Evolutionary conservation across 2,329 filamentous ascomycete species (phyloP), one percentile per base, ranked within the genome.

Genomic region (Sarocladium oryzae): DNA sequence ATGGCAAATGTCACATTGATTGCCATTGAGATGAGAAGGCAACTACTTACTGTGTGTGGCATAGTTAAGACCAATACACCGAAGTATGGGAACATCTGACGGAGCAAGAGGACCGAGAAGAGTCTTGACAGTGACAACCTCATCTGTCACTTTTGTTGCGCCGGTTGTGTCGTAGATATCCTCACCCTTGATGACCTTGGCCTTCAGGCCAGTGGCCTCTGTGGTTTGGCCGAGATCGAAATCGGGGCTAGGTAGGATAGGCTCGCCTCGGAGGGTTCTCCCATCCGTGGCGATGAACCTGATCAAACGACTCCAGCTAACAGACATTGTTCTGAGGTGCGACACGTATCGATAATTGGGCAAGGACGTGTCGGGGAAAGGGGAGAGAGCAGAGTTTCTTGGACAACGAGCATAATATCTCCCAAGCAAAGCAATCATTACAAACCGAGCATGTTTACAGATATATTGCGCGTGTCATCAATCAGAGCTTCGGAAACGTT

Each of bases 51-150:
- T 78, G 56, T 84, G 80, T 50, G 76, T 81, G 35, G 72, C 71
- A 56, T 82, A 83, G 57, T 84, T 83, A 24, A 84, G 59, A 0
- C 80, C 81, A 11, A 82, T 73, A 56, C 80, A 84, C 18, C 78
- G 65, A 3, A 84, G 58, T 38, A 81, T 78, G 0, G 78, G 75
- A 0, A 82, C 75, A 49, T 82, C 76, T 2, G 64, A 61, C 9
- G 61, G 63, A 0, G 71, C 67, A 28, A 84, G 60, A 0, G 79
- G 79, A 0, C 77, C 75, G 0, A 84, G 68, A 0, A 83, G 60
- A 49, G 65, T 67, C 58, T 78, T 75, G 6, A 84, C 79, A 0
- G 69, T 71, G 2, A 73, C 78, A 9, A 76, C 61, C 56, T 82
- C 74, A 20, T 80, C 73, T 0, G 77, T 78, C 1, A 81, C 71